phyloP scores from a whole-genome alignment of 1,284 basidiomycete species.

The Pseudozyma sp. region DNA sequence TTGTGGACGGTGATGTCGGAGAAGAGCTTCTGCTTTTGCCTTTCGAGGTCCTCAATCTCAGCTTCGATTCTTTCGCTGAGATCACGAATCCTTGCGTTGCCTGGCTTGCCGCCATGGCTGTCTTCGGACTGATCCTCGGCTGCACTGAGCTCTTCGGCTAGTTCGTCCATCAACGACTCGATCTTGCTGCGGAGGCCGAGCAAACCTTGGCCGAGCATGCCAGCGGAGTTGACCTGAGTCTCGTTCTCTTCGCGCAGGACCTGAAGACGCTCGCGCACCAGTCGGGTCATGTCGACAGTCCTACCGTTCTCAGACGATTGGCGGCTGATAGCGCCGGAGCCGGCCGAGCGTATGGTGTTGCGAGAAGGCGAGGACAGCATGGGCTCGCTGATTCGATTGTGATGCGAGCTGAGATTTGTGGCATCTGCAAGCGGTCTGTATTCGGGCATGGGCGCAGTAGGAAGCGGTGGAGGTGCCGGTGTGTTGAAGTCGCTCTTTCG shows the following conservation, averaged over 20 bases:
- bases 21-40: conserved; percentile 47
- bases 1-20: conserved; percentile 43
- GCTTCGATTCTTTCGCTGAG: conserved; percentile 52
- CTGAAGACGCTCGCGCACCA: conserved; percentile 44
- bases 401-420: conserved; percentile 38
- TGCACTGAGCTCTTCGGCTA: conserved; percentile 50
- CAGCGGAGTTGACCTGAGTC: conserved; percentile 60
- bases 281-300: conserved; percentile 37
- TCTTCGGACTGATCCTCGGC: conserved; percentile 42
- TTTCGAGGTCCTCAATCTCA: conserved; percentile 54
- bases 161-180: conserved; percentile 60
- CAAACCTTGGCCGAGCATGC: conserved; percentile 60
- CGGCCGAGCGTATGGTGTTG: conserved; percentile 4
- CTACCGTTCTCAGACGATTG: conserved; percentile 28
- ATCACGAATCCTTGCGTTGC: conserved; percentile 31
- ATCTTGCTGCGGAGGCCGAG: conserved; percentile 58
- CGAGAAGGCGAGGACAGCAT: conserved; percentile 27
- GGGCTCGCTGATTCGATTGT: conserved; percentile 19
- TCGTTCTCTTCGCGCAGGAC: conserved; percentile 51
- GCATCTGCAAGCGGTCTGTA: conserved; percentile 26
- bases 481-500: conserved; percentile 55
- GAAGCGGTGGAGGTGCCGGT: conserved; percentile 42
- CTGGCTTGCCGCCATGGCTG: conserved; percentile 15
- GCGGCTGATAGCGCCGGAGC: conserved; percentile 7
- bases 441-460: conserved; percentile 37